Base-by-base conservation (phyloP, 768 basidiomycete genomes). In the Vararia minispora region DNA sequence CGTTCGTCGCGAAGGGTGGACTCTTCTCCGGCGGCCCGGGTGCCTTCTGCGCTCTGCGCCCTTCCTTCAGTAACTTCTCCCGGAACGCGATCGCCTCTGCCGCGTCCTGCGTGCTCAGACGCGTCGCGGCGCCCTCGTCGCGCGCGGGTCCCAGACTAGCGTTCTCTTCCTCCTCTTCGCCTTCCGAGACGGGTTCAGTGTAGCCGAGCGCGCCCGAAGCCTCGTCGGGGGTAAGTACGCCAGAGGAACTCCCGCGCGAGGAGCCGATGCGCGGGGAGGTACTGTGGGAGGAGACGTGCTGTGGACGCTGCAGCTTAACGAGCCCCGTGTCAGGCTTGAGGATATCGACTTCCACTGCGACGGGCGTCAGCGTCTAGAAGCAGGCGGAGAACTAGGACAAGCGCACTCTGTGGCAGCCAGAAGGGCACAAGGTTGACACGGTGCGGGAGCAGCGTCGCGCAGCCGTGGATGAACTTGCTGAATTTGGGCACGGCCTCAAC, bases 401-500 rank as follows among this genome's bases (percentile, higher is more conserved):
- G 49, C 71, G 28, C 56, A 87, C 85, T 95, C 56, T 98, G 92
- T 5, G 92, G 92, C 5, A 92, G 72, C 95, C 95, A 99, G 69
- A 97, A 99, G 5, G 95, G 95, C 25, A 99, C 85, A 17, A 99
- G 72, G 52, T 97, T 86, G 31, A 97, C 92, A 25, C 94, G 82
- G 51, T 86, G 75, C 14, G 92, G 91, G 8, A 98, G 61, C 0
- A 98, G 68, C 2, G 90, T 91, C 2, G 94, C 81, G 55, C 95
- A 99, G 18, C 95, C 94, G 56, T 94, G 91, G 40, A 95, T 92
- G 55, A 94, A 94, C 74, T 87, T 87, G 58, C 87, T 88, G 69
- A 98, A 98, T 63, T 98, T 98, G 24, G 95, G 95, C 1, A 99
- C 89, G 10, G 92, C 90, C 58, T 97, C 95, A 13, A 98, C 94